A percentile compares a stretch with the other conserved stretches of the same genome.
phyloP scores from a whole-genome alignment of 2,329 filamentous ascomycete species.

The Thyridium curvatum region DNA sequence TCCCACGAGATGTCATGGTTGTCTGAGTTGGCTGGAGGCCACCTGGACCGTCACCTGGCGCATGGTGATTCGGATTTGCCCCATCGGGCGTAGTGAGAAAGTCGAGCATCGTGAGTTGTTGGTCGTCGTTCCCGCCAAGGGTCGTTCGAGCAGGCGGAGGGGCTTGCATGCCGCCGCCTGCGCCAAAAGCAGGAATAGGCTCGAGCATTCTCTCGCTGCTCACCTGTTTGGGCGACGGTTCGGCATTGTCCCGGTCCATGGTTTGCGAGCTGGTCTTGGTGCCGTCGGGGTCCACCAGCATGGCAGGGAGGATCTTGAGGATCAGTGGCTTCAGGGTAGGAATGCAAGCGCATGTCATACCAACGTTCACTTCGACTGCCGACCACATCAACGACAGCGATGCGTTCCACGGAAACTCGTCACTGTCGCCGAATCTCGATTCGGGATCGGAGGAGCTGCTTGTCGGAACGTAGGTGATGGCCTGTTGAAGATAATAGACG shows the following conservation, averaged over 20 bases:
- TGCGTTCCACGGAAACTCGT: slow-evolving; percentile 64
- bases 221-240: slow-evolving; percentile 1
- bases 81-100: slow-evolving; percentile 39
- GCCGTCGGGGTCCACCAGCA: slow-evolving; percentile 46
- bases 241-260: slow-evolving; percentile 13
- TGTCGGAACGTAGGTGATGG: slow-evolving; percentile 40
- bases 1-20: slow-evolving; percentile 3
- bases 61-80: slow-evolving; percentile 3
- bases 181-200: neutral
- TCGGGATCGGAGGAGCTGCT: slow-evolving; percentile 26
- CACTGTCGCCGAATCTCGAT: slow-evolving; percentile 43
- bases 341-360: slow-evolving; percentile 87
- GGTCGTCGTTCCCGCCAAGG: neutral
- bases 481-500: slow-evolving; percentile 82
- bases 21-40: slow-evolving; percentile 1
- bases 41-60: neutral
- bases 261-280: slow-evolving; percentile 24
- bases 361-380: slow-evolving; percentile 83
- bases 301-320: slow-evolving; percentile 52
- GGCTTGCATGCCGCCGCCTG: slow-evolving; percentile 1
- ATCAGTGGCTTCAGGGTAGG: slow-evolving; percentile 85
- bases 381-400: slow-evolving; percentile 91
- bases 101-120: slow-evolving; percentile 23
- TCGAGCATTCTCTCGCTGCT: neutral
- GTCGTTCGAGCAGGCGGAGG: neutral